phyloP scores from a whole-genome alignment of 345 rosid species.

The Acer yangbiense region DNA sequence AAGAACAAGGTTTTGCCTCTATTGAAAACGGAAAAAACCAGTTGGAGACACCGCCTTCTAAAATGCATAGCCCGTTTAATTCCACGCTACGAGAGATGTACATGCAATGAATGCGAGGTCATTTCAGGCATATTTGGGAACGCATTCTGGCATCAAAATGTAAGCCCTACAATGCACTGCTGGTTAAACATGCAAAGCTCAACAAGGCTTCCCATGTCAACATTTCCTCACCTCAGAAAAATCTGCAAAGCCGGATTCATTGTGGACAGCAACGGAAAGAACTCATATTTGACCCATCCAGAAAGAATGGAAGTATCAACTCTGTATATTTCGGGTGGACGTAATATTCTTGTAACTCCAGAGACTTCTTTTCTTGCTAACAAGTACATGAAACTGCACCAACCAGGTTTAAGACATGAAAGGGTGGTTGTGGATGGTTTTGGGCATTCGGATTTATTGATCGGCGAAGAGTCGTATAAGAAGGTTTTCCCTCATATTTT shows the following conservation, averaged over 20 bases:
- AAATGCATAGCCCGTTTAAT: constrained; percentile 31
- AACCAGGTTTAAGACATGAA: constrained; percentile 43
- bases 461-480: constrained; percentile 39
- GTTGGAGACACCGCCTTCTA: constrained; percentile 27
- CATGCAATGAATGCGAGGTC: constrained; percentile 37
- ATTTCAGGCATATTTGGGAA: constrained; percentile 51
- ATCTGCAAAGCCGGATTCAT: constrained; percentile 46
- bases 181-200: constrained; percentile 37
- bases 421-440: constrained; percentile 47
- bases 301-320: constrained; percentile 43
- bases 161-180: constrained; percentile 35
- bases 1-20: constrained; percentile 31
- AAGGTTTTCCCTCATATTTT: constrained; percentile 47
- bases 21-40: constrained; percentile 25
- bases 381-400: constrained; percentile 48
- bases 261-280: constrained; percentile 36
- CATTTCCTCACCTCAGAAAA: constrained; percentile 45
- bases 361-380: constrained; percentile 46
- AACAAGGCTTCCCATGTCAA: constrained; percentile 42
- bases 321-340: constrained; percentile 41
- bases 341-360: constrained; percentile 39
- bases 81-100: constrained; percentile 45
- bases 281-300: constrained; percentile 39
- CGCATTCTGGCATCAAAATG: constrained; percentile 46
- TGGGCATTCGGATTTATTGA: constrained; percentile 48